Conservation (phyloP, 179 eudicot genomes). For the Pouteria campechiana region DNA sequence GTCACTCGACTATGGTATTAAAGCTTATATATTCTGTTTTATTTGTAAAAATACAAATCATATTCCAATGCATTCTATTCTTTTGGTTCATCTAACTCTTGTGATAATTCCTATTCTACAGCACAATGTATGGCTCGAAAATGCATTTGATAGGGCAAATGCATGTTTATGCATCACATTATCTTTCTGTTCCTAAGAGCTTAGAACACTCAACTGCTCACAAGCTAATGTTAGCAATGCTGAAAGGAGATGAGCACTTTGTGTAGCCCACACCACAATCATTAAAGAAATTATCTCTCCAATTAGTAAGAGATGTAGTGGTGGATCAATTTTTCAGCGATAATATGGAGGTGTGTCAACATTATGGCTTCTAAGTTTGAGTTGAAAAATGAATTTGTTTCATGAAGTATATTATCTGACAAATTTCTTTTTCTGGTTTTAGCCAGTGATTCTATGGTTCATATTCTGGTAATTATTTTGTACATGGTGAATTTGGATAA, state of each 20-base stretch:
- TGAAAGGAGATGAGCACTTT: conserved; percentile 96
- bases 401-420: too few relatives aligned
- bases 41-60: too few relatives aligned
- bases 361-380: conserved; percentile 1
- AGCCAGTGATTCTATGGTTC: too few relatives aligned
- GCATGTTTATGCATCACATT: conserved; percentile 84
- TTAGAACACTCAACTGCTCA: conserved; percentile 97
- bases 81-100: too few relatives aligned
- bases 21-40: too few relatives aligned
- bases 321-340: conserved; percentile 80
- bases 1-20: too few relatives aligned
- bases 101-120: too few relatives aligned
- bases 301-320: conserved; percentile 84
- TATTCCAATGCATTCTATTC: too few relatives aligned
- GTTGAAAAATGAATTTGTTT: too few relatives aligned
- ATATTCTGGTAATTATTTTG: too few relatives aligned
- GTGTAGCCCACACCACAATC: conserved; percentile 98
- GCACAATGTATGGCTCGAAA: conserved; percentile 99
- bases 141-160: conserved; percentile 98
- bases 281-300: conserved; percentile 52
- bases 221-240: conserved; percentile 88
- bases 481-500: too few relatives aligned
- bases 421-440: too few relatives aligned
- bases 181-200: conserved; percentile 96
- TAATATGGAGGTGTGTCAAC: conserved; percentile 80